Evolutionary conservation across 1,284 basidiomycete species (phyloP).

Genomic region (Chiua sp.): DNA sequence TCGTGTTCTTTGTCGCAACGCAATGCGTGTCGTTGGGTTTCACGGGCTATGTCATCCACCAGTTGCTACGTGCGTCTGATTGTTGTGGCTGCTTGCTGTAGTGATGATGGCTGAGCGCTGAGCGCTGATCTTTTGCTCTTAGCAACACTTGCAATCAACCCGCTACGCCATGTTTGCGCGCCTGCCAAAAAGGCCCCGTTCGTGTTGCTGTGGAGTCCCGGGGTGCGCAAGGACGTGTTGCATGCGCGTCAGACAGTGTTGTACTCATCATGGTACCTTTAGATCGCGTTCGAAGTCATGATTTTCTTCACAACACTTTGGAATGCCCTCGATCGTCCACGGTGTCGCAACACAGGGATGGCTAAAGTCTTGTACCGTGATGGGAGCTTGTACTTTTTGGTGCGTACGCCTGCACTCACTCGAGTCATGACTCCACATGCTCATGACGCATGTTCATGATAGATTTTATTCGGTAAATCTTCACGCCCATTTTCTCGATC

Average conservation of each 20-base stretch:
- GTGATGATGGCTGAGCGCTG: too few species aligned
- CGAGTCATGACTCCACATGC: background rate
- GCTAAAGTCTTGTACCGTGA: slow-evolving; percentile 39
- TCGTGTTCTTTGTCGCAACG: slow-evolving; percentile 38
- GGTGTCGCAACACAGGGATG: slow-evolving; percentile 27
- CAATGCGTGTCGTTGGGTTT: slow-evolving; percentile 36
- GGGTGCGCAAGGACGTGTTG: slow-evolving; percentile 30
- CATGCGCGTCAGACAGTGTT: background rate
- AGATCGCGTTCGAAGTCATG: slow-evolving; percentile 46
- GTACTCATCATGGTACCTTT: background rate
- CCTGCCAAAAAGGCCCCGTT: slow-evolving; percentile 19
- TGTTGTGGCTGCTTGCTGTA: too few species aligned
- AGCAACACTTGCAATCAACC: slow-evolving; percentile 21
- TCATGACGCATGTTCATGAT: background rate
- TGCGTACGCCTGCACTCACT: slow-evolving; percentile 26
- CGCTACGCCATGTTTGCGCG: slow-evolving; percentile 20
- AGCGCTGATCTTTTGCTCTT: background rate
- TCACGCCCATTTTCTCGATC: background rate
- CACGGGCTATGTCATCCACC: slow-evolving; percentile 34
- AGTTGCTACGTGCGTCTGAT: slow-evolving; percentile 38
- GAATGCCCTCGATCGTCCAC: slow-evolving; percentile 42
- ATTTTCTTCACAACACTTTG: slow-evolving; percentile 41
- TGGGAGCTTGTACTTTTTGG: slow-evolving; percentile 44
- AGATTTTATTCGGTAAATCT: slow-evolving; percentile 36
- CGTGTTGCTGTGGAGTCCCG: slow-evolving; percentile 39